Evolutionary conservation across 2,329 filamentous ascomycete genomes (phyloP).

Genomic region (Colletotrichum sp.): DNA sequence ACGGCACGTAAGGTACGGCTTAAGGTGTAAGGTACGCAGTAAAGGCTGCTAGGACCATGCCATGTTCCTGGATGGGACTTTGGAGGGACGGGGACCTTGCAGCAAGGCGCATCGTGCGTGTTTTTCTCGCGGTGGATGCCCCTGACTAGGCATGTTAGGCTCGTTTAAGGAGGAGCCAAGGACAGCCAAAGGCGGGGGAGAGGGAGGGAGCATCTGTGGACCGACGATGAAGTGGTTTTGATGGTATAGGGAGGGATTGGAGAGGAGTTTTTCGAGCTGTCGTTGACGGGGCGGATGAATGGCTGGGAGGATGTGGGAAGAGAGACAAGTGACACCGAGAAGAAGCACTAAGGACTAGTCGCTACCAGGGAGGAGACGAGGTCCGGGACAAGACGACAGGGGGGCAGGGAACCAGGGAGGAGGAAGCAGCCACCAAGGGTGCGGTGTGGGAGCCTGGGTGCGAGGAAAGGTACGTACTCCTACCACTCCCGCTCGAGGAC

Average conservation of each 20-base stretch:
- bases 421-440: slow-evolving; percentile 6
- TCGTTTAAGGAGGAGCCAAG: slow-evolving; percentile 14
- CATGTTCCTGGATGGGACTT: not conserved
- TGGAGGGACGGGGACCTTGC: slow-evolving; percentile 21
- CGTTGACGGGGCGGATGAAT: slow-evolving; percentile 12
- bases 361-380: not conserved
- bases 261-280: slow-evolving; percentile 18
- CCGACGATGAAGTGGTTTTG: not conserved
- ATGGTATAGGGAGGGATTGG: slow-evolving; percentile 16
- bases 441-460: not conserved
- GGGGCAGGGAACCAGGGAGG: not conserved
- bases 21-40: not conserved
- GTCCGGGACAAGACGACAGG: slow-evolving; percentile 13
- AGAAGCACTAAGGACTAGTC: slow-evolving; percentile 6
- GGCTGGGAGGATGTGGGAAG: slow-evolving; percentile 16
- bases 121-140: slow-evolving; percentile 8
- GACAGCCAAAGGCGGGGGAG: slow-evolving; percentile 17
- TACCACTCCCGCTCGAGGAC: not conserved
- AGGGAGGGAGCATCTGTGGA: slow-evolving; percentile 5
- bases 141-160: slow-evolving; percentile 15
- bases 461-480: not conserved
- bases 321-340: slow-evolving; percentile 20
- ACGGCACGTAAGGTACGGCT: not conserved
- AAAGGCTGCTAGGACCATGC: slow-evolving; percentile 5
- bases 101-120: slow-evolving; percentile 14